Evolutionary conservation across 2,329 filamentous ascomycete species (phyloP).

Genomic region (Graphilbum fragrans): DNA sequence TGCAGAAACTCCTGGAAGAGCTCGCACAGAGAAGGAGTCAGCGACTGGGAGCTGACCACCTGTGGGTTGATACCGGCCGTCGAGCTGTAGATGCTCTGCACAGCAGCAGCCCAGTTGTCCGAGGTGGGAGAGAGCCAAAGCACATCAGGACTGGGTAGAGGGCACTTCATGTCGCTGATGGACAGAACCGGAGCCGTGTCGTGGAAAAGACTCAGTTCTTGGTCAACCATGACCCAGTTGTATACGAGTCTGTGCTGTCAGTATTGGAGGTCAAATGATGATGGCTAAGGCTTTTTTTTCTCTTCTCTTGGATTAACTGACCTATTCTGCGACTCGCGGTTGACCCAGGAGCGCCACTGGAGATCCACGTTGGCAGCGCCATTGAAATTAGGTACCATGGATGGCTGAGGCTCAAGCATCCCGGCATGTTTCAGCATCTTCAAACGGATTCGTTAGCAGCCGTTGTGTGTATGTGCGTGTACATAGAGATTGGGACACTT

Average conservation of each 20-base stretch:
- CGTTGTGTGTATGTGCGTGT: no score
- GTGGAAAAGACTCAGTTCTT: slow-evolving; percentile 56
- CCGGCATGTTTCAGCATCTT: slow-evolving; percentile 61
- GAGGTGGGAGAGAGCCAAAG: slow-evolving; percentile 51
- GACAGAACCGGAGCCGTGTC: slow-evolving; percentile 51
- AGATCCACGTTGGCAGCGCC: slow-evolving; percentile 31
- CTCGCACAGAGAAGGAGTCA: slow-evolving; percentile 47
- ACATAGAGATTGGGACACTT: slow-evolving; percentile 16
- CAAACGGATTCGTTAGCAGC: no score
- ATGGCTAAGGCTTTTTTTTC: no score
- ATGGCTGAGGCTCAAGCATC: slow-evolving; percentile 43
- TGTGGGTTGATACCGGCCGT: slow-evolving; percentile 35
- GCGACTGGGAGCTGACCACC: slow-evolving; percentile 33
- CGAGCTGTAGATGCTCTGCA: slow-evolving; percentile 45
- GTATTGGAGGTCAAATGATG: no score
- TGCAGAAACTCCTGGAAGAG: slow-evolving; percentile 58
- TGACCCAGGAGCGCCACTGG: slow-evolving; percentile 52
- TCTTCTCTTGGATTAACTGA: slow-evolving; percentile 23
- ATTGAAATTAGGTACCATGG: slow-evolving; percentile 29
- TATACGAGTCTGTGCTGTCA: slow-evolving; percentile 46
- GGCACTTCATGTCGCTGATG: slow-evolving; percentile 51
- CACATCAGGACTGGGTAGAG: slow-evolving; percentile 48
- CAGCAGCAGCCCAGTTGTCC: slow-evolving; percentile 44
- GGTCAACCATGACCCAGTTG: slow-evolving; percentile 64
- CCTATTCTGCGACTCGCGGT: slow-evolving; percentile 51